Evolutionary conservation across 192 early-diverging fungal species (phyloP).

Genomic region (Coemansia pectinata): DNA sequence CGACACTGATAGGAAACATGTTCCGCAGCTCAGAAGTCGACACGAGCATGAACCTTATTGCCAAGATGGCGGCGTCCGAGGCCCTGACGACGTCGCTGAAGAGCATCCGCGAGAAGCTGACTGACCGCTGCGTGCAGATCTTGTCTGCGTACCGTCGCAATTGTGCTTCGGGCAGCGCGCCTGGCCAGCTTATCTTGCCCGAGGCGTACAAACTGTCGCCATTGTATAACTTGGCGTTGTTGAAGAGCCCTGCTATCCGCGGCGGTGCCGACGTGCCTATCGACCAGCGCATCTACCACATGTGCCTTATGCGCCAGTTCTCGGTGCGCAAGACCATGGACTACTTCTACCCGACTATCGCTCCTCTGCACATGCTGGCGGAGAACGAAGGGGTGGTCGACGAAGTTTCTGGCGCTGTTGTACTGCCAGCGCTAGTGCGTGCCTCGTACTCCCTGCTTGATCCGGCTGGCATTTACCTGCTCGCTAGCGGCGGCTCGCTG

Average conservation of each 20-base stretch:
- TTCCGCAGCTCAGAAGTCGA: conserved; percentile 93
- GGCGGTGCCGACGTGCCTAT: conserved; percentile 70
- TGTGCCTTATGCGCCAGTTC: conserved; percentile 77
- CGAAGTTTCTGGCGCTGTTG: conserved; percentile 56
- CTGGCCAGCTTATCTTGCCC: conserved; percentile 94
- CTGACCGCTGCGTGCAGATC: conserved; percentile 86
- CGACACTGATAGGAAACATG: conserved; percentile 72
- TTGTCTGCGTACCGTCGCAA: conserved; percentile 89
- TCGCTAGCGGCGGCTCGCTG: conserved; percentile 80
- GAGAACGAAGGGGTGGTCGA: conserved; percentile 54
- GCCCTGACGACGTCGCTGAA: conserved; percentile 70
- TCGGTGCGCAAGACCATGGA: conserved; percentile 73
- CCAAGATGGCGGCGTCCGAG: conserved; percentile 78
- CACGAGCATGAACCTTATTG: conserved; percentile 83
- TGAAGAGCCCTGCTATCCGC: conserved; percentile 84
- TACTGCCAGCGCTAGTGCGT: conserved; percentile 68
- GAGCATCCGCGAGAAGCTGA: conserved; percentile 76
- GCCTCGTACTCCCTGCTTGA: conserved; percentile 78
- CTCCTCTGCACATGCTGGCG: conserved; percentile 66
- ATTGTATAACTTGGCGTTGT: conserved; percentile 77
- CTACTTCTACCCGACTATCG: conserved; percentile 83
- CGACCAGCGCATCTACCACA: conserved; percentile 78
- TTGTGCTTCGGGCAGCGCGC: conserved; percentile 82
- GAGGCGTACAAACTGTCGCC: conserved; percentile 95
- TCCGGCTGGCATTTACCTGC: conserved; percentile 74